Percentiles rank a stretch among this genome's conserved stretches.
Evolutionary conservation across 2,329 filamentous ascomycete species (phyloP).

Genomic region (Beauveria brongniartii): DNA sequence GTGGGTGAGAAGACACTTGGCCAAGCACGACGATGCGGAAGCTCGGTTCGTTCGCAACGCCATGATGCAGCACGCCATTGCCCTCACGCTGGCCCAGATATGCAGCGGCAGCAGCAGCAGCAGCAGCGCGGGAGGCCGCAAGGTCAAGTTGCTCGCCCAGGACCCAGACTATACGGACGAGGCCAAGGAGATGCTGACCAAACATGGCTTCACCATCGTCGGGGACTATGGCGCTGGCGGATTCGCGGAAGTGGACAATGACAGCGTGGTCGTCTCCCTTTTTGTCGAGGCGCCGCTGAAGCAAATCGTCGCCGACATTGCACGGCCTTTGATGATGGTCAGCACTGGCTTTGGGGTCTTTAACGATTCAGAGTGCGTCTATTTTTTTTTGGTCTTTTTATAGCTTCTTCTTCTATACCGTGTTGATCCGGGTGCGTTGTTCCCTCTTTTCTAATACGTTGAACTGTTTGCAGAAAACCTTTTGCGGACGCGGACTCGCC

Average conservation of each 20-base stretch:
- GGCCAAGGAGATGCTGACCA: not conserved
- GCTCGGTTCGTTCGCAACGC: not conserved
- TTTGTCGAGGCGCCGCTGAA: conserved; percentile 13
- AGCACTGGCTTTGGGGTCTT: not conserved
- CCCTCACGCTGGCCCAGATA: not conserved
- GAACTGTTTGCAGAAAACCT: not conserved
- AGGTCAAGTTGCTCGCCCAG: conserved; percentile 3
- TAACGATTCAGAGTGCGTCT: not conserved
- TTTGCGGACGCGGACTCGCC: conserved; percentile 9
- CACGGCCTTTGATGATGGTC: conserved; percentile 12
- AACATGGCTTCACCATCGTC: conserved; percentile 10
- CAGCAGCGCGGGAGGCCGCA: not conserved
- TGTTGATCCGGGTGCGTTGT: too few relatives aligned
- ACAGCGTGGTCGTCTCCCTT: conserved; percentile 12
- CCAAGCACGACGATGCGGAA: not conserved
- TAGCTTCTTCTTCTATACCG: not conserved
- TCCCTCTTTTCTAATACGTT: not conserved
- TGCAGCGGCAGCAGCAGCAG: not conserved
- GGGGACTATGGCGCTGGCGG: conserved; percentile 9
- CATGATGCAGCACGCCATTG: not conserved
- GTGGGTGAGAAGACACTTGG: not conserved
- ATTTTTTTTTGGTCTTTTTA: not conserved
- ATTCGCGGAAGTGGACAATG: conserved; percentile 15
- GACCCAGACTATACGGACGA: conserved; percentile 10
- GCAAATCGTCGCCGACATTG: conserved; percentile 17